Percentiles rank a stretch among this genome's conserved stretches.
Evolutionary conservation across 768 basidiomycete genomes (phyloP).

Genomic region (Boletus rubescentipes): DNA sequence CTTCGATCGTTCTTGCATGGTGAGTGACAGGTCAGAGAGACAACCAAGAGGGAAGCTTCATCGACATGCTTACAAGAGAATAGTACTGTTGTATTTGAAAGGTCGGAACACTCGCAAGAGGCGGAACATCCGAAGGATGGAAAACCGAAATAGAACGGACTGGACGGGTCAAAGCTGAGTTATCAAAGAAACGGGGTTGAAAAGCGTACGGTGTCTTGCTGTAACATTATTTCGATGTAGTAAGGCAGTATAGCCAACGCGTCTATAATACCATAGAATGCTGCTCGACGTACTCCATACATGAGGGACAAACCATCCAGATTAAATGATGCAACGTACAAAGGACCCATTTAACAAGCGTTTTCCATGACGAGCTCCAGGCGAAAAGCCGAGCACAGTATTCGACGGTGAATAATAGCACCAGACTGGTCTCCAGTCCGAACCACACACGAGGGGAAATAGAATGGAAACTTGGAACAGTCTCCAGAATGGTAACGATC

Average conservation of each 20-base stretch:
- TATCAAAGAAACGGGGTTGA: not conserved
- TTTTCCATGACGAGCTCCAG: constrained; percentile 68
- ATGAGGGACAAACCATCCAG: not conserved
- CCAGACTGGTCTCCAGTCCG: constrained; percentile 81
- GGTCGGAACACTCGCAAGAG: constrained; percentile 87
- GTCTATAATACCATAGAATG: constrained; percentile 86
- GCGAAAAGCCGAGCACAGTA: constrained; percentile 71
- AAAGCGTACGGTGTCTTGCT: constrained; percentile 75
- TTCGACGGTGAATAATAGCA: constrained; percentile 85
- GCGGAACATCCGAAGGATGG: constrained; percentile 87
- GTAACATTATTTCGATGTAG: constrained; percentile 80
- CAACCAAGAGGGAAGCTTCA: not conserved
- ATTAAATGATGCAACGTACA: constrained; percentile 44
- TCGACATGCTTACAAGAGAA: constrained; percentile 63
- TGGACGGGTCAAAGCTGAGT: constrained; percentile 26
- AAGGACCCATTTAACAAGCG: constrained; percentile 61
- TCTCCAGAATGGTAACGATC: constrained; percentile 74
- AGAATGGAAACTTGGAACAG: constrained; percentile 72
- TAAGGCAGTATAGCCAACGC: constrained; percentile 84
- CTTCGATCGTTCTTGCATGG: constrained; percentile 70
- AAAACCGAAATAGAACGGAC: constrained; percentile 88
- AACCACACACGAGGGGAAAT: constrained; percentile 77
- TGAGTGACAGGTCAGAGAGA: not conserved
- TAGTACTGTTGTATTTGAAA: constrained; percentile 80
- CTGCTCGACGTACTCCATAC: constrained; percentile 30